Base-by-base conservation (phyloP, 768 basidiomycete species). In the Russula griseocarnosa region DNA sequence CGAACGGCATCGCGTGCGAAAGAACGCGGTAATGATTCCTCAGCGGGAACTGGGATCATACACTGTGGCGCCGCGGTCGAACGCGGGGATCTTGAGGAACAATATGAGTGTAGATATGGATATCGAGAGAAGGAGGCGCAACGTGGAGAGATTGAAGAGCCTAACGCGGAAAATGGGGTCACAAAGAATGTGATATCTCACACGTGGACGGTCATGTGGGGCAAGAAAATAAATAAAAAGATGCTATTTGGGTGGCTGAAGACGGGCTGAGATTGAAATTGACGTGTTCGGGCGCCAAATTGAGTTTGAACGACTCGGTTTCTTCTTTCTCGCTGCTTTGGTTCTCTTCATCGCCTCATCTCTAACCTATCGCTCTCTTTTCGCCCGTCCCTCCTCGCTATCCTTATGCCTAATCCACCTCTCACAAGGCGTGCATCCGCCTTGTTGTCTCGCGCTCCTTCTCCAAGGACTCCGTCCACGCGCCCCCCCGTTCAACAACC, bases 11-110 rank as follows among this genome's bases (percentile, higher is more conserved):
- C 79, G 86, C 22, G 82, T 87, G 59, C 80, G 84, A 72, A 86
- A 84, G 79, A 90, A 94, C 60, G 88, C 89, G 3, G 92, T 94
- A 38, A 81, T 83, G 77, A 92, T 95, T 61, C 92, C 93, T 2
- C 83, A 89, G 73, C 77, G 86, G 58, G 83, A 88, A 62, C 71
- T 92, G 16, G 86, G 87, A 56, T 87, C 79, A 63, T 95, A 92
- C 74, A 88, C 88, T 0, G 83, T 94, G 30, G 92, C 92, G 46
- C 92, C 92, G 9, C 82, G 72, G 69, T 69, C 73, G 58, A 85
- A 81, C 58, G 75, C 80, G 5, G 87, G 86, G 2, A 69, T 84
- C 44, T 67, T 76, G 58, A 79, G 80, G 70, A 74, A 73, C 55
- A 86, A 80, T 68, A 68, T 73, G 34, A 87, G 85, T 56, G 88